phyloP scores from a whole-genome alignment of 176 grass and related monocot species.

The Aegilops bicornis region DNA sequence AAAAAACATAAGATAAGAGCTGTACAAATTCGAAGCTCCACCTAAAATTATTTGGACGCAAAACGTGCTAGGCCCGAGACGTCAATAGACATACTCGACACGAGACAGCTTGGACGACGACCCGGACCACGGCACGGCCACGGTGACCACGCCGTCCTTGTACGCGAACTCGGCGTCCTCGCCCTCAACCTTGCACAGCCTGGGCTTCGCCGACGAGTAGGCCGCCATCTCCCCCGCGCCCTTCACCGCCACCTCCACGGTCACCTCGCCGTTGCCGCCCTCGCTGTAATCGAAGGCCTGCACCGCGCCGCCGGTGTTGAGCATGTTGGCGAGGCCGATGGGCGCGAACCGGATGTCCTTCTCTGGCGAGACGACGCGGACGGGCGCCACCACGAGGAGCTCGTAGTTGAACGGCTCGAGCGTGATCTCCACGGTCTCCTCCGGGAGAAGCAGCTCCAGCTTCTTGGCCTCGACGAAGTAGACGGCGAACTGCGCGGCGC shows the following conservation, averaged over 20 bases:
- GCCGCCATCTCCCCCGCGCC: slow-evolving; percentile 66
- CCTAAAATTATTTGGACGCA: background rate
- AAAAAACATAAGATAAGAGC: background rate
- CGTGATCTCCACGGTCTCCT: slow-evolving; percentile 57
- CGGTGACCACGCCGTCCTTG: slow-evolving; percentile 42
- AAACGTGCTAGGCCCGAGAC: background rate
- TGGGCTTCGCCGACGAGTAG: slow-evolving; percentile 64
- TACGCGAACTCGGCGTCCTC: slow-evolving; percentile 52
- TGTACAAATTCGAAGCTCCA: background rate
- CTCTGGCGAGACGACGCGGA: slow-evolving; percentile 24
- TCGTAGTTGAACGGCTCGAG: slow-evolving; percentile 78
- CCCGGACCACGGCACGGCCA: slow-evolving; percentile 73
- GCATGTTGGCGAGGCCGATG: slow-evolving; percentile 86
- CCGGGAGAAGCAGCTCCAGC: slow-evolving; percentile 41
- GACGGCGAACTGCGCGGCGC: slow-evolving; percentile 53
- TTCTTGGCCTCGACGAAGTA: slow-evolving; percentile 46
- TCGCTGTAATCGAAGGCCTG: slow-evolving; percentile 41
- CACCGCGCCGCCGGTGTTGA: slow-evolving; percentile 76
- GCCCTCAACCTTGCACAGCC: slow-evolving; percentile 57
- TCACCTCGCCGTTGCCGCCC: background rate
- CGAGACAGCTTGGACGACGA: slow-evolving; percentile 49
- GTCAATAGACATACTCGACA: slow-evolving; percentile 65
- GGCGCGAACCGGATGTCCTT: slow-evolving; percentile 48
- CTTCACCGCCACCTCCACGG: slow-evolving; percentile 53
- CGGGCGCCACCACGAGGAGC: slow-evolving; percentile 81